Evolutionary conservation across 129 eudicot species (phyloP).

Genomic region (Artemisia tridentata): DNA sequence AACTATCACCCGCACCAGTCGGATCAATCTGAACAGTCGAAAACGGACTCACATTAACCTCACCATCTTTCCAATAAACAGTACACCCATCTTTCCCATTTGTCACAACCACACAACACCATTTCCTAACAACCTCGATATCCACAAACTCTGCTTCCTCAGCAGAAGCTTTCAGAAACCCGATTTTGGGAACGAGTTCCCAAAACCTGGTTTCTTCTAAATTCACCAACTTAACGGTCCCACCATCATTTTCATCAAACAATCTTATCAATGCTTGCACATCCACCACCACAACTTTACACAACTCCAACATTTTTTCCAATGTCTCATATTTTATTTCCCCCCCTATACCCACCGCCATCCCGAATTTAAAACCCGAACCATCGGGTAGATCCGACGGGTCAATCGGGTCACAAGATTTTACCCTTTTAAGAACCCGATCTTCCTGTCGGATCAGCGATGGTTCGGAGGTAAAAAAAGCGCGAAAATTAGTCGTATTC

Average conservation of each 20-base stretch:
- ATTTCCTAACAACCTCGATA: conserved; percentile 59
- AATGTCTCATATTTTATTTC: conserved; percentile 75
- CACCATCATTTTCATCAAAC: conserved; percentile 72
- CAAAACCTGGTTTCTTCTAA: conserved; percentile 56
- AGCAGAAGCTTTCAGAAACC: conserved; percentile 75
- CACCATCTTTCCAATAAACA: conserved; percentile 60
- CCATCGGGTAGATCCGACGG: conserved; percentile 54
- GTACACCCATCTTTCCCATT: conserved; percentile 81
- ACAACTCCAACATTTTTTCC: conserved; percentile 59
- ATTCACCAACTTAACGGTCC: conserved; percentile 58
- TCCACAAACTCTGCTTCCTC: conserved; percentile 77
- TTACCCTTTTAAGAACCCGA: conserved; percentile 63
- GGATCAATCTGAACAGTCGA: conserved; percentile 43
- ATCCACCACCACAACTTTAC: conserved; percentile 75
- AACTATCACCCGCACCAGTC: conserved; percentile 96
- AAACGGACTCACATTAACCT: conserved; percentile 19
- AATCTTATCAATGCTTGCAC: conserved; percentile 69
- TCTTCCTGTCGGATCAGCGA: conserved; percentile 42
- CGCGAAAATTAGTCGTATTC: conserved; percentile 69
- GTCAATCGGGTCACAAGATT: conserved; percentile 53
- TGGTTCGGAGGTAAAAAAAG: conserved; percentile 59
- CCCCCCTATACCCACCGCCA: conserved; percentile 89
- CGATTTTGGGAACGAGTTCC: conserved; percentile 52
- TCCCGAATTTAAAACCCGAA: conserved; percentile 48
- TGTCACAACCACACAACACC: conserved; percentile 77